Conservation (phyloP, 371 early-diverging fungal species). For the Coemansia sp. region DNA sequence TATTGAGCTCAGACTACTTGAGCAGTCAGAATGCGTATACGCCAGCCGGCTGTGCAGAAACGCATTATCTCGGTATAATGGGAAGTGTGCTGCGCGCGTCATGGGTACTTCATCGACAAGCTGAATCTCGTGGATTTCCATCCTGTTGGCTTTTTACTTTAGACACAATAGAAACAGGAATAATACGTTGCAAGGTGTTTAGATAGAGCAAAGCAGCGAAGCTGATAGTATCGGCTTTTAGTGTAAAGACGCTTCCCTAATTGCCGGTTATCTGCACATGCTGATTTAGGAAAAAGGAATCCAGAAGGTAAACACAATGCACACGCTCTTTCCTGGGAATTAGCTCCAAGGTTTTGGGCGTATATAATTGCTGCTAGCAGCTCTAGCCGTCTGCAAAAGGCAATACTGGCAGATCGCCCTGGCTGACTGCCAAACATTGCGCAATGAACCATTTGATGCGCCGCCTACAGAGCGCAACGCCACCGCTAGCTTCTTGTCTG, state of each 20-base stretch:
- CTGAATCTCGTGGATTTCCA: not conserved
- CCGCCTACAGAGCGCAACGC: not conserved
- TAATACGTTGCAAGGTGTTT: too few relatives aligned
- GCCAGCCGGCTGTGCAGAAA: constrained; percentile 1
- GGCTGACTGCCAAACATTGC: not conserved
- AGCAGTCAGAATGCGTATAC: constrained; percentile 2
- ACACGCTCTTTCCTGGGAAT: too few relatives aligned
- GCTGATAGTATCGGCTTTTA: too few relatives aligned
- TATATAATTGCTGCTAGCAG: not conserved
- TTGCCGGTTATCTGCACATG: not conserved
- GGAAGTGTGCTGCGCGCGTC: not conserved
- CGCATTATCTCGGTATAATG: not conserved
- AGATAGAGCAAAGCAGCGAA: too few relatives aligned
- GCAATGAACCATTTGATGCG: not conserved
- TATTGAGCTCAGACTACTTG: constrained; percentile 5
- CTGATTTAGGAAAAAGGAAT: not conserved
- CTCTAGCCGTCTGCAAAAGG: not conserved
- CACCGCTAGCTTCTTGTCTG: not conserved
- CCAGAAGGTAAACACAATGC: not conserved
- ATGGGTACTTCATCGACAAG: not conserved
- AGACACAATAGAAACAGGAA: too few relatives aligned
- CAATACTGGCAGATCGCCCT: too few relatives aligned
- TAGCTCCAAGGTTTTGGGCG: not conserved
- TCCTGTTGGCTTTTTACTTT: not conserved
- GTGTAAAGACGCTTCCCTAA: not conserved